Conservation (phyloP, 805 yeast species). For the Limtongia smithiae region DNA sequence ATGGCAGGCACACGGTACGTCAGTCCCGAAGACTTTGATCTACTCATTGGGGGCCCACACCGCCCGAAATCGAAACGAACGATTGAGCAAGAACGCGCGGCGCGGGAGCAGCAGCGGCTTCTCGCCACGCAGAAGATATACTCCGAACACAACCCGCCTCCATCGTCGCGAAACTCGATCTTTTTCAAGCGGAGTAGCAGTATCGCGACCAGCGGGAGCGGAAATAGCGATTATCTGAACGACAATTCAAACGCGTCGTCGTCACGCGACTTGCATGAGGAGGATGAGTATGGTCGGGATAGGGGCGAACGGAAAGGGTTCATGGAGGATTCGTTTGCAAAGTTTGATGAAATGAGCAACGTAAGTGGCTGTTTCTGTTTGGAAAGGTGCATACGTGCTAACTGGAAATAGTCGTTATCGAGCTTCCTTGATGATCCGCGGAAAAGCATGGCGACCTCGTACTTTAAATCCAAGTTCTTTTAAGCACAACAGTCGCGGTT, state of each 20-base stretch:
- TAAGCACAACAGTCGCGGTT: no score
- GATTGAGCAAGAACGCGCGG: constrained; percentile 33
- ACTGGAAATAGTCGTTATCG: constrained; percentile 9
- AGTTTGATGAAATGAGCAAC: constrained; percentile 28
- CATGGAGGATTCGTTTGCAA: constrained; percentile 18
- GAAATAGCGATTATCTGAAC: not conserved
- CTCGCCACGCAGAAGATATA: constrained; percentile 13
- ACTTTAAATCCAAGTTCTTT: constrained; percentile 21
- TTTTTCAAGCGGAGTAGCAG: not conserved
- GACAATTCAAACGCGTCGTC: not conserved
- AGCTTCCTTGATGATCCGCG: constrained; percentile 20
- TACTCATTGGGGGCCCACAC: constrained; percentile 67
- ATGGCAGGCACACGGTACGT: constrained; percentile 70
- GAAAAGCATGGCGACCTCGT: constrained; percentile 18
- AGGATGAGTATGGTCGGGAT: constrained; percentile 15
- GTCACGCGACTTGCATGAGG: not conserved
- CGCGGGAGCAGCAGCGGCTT: constrained; percentile 30
- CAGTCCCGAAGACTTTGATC: constrained; percentile 59
- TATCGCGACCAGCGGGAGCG: not conserved
- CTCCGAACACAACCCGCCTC: not conserved
- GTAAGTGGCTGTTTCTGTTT: constrained; percentile 5
- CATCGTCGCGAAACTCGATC: not conserved
- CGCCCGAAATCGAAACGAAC: constrained; percentile 54
- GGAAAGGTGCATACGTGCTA: not conserved
- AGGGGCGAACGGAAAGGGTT: constrained; percentile 27